Conservation (phyloP, 768 basidiomycete species). For the Xerocomus brunneocitrinus region DNA sequence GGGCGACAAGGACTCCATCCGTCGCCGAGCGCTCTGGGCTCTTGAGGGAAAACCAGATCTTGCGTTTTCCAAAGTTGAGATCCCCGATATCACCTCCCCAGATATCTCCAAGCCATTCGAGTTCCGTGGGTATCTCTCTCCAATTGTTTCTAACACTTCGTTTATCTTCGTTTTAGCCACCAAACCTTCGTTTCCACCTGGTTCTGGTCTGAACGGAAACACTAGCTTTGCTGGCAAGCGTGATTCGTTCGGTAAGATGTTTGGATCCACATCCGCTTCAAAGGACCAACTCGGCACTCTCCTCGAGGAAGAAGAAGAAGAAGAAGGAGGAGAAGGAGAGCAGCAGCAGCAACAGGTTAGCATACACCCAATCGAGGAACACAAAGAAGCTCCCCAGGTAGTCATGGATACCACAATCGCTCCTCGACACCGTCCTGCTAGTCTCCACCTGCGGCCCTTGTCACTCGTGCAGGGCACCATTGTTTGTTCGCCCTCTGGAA, state of each 20-base stretch:
- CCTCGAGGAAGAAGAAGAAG: slow-evolving; percentile 85
- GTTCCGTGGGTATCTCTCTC: slow-evolving; percentile 50
- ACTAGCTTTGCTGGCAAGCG: slow-evolving; percentile 56
- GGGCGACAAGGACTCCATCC: slow-evolving; percentile 73
- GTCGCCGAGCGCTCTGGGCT: slow-evolving; percentile 78
- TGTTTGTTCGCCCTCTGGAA: slow-evolving; percentile 30
- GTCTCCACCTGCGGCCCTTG: slow-evolving; percentile 63
- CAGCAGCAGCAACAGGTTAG: slow-evolving; percentile 64
- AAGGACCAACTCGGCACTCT: slow-evolving; percentile 79
- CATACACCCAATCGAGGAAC: slow-evolving; percentile 6
- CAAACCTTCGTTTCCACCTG: slow-evolving; percentile 56
- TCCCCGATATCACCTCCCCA: slow-evolving; percentile 68
- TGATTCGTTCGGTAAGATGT: slow-evolving; percentile 74
- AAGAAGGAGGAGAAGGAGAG: slow-evolving; percentile 64
- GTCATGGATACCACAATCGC: slow-evolving; percentile 33
- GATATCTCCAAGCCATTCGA: slow-evolving; percentile 58
- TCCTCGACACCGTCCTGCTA: slow-evolving; percentile 60
- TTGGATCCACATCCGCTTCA: slow-evolving; percentile 52
- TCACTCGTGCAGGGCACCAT: slow-evolving; percentile 59
- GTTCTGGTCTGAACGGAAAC: slow-evolving; percentile 36
- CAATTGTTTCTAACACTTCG: not conserved
- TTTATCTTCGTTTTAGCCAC: slow-evolving; percentile 39
- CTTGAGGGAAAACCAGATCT: slow-evolving; percentile 80
- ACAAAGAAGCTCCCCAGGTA: slow-evolving; percentile 22
- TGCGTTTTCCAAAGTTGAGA: slow-evolving; percentile 73